phyloP scores from a whole-genome alignment of 495 filamentous ascomycete species.

The Penicillium angulare region DNA sequence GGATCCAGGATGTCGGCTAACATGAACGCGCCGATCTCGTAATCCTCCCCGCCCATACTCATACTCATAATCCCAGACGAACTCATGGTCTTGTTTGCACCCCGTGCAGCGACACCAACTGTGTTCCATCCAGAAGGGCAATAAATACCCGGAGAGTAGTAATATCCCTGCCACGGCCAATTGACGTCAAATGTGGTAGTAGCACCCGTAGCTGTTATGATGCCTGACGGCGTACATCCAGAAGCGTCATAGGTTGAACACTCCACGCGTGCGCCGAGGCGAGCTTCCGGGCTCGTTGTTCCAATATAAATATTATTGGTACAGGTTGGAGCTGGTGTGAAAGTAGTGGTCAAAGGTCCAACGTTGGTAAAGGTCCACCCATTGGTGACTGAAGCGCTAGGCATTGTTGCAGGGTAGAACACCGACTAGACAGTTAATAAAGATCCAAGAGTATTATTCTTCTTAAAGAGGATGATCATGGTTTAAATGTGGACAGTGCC shows the following conservation, averaged over 20 bases:
- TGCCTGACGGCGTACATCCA: neutral
- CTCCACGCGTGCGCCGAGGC: too few species aligned
- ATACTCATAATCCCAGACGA: neutral
- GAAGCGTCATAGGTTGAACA: neutral
- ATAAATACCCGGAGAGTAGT: slow-evolving; percentile 4
- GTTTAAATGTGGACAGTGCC: too few species aligned
- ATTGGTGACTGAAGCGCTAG: neutral
- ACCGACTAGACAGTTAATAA: too few species aligned
- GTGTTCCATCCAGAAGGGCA: slow-evolving; percentile 5
- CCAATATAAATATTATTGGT: neutral
- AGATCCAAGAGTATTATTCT: too few species aligned
- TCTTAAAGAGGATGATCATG: too few species aligned
- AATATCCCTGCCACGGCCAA: neutral
- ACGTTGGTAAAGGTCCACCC: slow-evolving; percentile 8
- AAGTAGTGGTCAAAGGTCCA: slow-evolving; percentile 11
- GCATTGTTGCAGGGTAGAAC: slow-evolving; percentile 7
- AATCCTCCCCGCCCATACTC: neutral
- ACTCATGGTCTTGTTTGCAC: neutral
- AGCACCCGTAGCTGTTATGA: neutral
- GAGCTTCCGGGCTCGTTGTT: too few species aligned
- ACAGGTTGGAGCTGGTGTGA: slow-evolving; percentile 6
- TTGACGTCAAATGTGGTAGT: neutral
- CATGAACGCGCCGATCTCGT: neutral
- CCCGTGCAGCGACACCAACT: neutral
- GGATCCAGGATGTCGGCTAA: neutral